Conservation (phyloP, 176 grass and related monocot genomes). For the Saccharum officinarum region DNA sequence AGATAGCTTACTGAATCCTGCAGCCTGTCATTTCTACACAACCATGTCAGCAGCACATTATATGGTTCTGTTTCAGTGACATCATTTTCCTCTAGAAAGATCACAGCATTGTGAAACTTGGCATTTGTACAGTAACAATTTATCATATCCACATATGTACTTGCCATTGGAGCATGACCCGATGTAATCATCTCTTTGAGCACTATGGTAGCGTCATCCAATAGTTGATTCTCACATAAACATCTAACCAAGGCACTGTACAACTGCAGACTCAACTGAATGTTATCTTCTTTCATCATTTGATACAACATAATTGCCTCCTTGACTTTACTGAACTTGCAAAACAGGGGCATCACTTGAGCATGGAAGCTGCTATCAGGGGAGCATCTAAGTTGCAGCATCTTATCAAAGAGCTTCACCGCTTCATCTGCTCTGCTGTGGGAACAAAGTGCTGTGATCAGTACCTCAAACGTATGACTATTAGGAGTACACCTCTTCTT, state of each 20-base stretch:
- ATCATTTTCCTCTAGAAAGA: conserved; percentile 51
- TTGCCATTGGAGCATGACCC: conserved; percentile 30
- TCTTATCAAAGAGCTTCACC: conserved; percentile 35
- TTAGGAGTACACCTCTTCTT: conserved; percentile 54
- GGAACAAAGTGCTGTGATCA: conserved; percentile 50
- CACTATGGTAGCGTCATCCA: conserved; percentile 38
- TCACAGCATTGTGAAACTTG: conserved; percentile 42
- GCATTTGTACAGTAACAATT: conserved; percentile 43
- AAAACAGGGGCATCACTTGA: conserved; percentile 56
- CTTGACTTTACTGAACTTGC: conserved; percentile 43
- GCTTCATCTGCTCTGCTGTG: conserved; percentile 48
- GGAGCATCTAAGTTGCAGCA: conserved; percentile 41
- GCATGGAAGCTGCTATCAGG: conserved; percentile 47
- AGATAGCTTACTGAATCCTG: conserved; percentile 47
- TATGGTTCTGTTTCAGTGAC: conserved; percentile 47
- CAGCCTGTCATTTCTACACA: conserved; percentile 32
- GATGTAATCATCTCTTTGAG: conserved; percentile 46
- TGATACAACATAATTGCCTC: conserved; percentile 43
- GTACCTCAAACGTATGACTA: conserved; percentile 47
- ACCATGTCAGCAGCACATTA: conserved; percentile 50
- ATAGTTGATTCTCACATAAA: conserved; percentile 45
- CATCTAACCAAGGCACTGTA: conserved; percentile 42
- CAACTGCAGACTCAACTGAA: conserved; percentile 34
- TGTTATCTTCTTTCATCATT: conserved; percentile 43
- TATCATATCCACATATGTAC: conserved; percentile 41